Evolutionary conservation across 2,329 filamentous ascomycete species (phyloP).

Genomic region (Beauveria brongniartii): DNA sequence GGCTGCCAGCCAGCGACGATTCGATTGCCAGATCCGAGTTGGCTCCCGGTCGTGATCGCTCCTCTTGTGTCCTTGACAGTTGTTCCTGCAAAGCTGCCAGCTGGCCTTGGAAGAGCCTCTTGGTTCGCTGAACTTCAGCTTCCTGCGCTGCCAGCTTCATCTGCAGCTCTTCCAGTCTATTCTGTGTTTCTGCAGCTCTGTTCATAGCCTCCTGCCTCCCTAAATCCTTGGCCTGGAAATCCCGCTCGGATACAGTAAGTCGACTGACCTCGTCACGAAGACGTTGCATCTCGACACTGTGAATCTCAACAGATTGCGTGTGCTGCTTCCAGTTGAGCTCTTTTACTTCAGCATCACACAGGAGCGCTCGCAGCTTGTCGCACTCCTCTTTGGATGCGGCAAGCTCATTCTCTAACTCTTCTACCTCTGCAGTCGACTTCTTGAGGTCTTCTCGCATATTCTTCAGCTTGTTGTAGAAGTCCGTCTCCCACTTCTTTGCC

Average conservation of each 20-base stretch:
- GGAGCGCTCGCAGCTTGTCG: slow-evolving; percentile 54
- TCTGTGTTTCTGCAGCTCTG: slow-evolving; percentile 50
- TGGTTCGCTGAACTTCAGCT: slow-evolving; percentile 36
- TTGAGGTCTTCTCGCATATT: slow-evolving; percentile 62
- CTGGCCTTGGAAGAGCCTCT: slow-evolving; percentile 38
- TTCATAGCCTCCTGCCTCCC: slow-evolving; percentile 49
- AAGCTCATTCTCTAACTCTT: slow-evolving; percentile 49
- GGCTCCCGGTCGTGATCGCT: slow-evolving; percentile 17
- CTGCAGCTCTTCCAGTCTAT: slow-evolving; percentile 49
- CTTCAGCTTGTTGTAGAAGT: slow-evolving; percentile 59
- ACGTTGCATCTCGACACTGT: slow-evolving; percentile 50
- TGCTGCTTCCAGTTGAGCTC: slow-evolving; percentile 58
- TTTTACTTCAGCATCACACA: slow-evolving; percentile 61
- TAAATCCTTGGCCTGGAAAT: slow-evolving; percentile 56
- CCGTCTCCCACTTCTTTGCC: slow-evolving; percentile 70
- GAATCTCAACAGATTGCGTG: slow-evolving; percentile 53
- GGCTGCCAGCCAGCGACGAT: slow-evolving; percentile 39
- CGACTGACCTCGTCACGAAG: slow-evolving; percentile 52
- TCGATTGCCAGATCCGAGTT: slow-evolving; percentile 33
- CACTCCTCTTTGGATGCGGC: slow-evolving; percentile 50
- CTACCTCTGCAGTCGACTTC: slow-evolving; percentile 50
- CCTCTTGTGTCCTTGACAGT: slow-evolving; percentile 31
- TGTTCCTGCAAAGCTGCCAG: slow-evolving; percentile 38
- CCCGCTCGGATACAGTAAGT: slow-evolving; percentile 52
- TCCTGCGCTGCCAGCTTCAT: slow-evolving; percentile 48